Base-by-base conservation (phyloP, 139 green algal genomes). In the Volvox africanus region DNA sequence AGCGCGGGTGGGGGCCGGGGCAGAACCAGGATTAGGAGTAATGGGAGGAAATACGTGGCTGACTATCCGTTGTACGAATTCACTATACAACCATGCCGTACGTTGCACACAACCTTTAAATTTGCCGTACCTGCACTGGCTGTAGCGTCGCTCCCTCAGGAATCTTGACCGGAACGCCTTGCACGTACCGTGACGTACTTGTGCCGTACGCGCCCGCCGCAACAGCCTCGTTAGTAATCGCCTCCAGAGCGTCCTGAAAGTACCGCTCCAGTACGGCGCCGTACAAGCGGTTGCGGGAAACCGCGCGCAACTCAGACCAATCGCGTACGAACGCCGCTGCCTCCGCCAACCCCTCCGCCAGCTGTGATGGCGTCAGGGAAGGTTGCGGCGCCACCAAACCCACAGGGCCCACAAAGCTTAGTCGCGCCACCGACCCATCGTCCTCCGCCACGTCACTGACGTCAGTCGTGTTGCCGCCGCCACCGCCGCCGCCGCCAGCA, bases 291-390 rank as follows among this genome's bases (percentile, higher is more conserved):
- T 92, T 93, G 55, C 93, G 87, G 1, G 93, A 91, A 20, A 97
- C 82, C 21, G 93, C 88, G 0, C 95, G 91, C 89, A 97, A 93
- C 95, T 98, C 96, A 16, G 36, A 33, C 97, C 97, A 98, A 80
- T 98, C 97, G 0, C 93, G 79, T 3, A 96, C 96, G 93, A 98
- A 98, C 0, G 92, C 82, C 0, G 69, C 55, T 0, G 94, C 96
- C 36, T 94, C 93, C 19, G 80, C 81, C 88, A 98, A 76, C 55
- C 94, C 93, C 82, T 93, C 90, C 24, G 77, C 62, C 88, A 98
- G 83, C 69, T 79, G 44, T 0, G 22, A 5, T 0, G 65, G 50
- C n/a, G 50, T 73, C 28, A 96, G 86, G 9, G 32, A 50, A 0
- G 80, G 44, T 19, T 90, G 44, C 79, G 94, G 87, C 32, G 92